Percentiles rank a stretch among this genome's conserved stretches.
Conservation (phyloP, 2,329 filamentous ascomycete genomes). For the Aureobasidium leucospermi region DNA sequence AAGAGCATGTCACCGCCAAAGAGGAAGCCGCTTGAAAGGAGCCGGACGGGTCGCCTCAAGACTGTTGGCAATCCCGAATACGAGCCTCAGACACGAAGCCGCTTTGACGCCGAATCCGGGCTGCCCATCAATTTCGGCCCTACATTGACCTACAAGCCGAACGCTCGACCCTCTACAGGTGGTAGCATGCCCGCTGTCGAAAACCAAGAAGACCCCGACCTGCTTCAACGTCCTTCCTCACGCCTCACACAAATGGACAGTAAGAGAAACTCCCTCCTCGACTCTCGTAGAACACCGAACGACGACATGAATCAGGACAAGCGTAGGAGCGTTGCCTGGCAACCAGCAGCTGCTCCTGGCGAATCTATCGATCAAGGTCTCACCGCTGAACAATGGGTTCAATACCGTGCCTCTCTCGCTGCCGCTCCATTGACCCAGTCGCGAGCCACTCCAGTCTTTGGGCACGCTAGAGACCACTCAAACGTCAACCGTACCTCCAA, state of each 20-base stretch:
- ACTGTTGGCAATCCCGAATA: conserved; percentile 57
- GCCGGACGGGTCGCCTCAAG: conserved; percentile 71
- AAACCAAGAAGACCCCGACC: not conserved
- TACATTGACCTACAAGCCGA: conserved; percentile 61
- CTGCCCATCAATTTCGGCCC: conserved; percentile 84
- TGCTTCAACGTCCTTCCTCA: conserved; percentile 13
- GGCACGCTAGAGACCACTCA: conserved; percentile 5
- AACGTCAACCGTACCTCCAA: not conserved
- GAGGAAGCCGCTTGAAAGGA: conserved; percentile 52
- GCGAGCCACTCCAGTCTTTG: conserved; percentile 6
- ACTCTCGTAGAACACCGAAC: conserved; percentile 19
- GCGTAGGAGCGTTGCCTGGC: conserved; percentile 68
- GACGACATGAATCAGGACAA: conserved; percentile 35
- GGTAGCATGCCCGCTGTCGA: conserved; percentile 24
- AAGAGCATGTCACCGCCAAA: conserved; percentile 33
- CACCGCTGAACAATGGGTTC: conserved; percentile 75
- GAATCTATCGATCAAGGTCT: conserved; percentile 46
- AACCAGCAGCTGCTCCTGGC: conserved; percentile 56
- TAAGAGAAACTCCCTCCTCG: conserved; percentile 29
- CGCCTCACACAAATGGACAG: not conserved
- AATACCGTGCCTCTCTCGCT: conserved; percentile 59
- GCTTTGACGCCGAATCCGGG: conserved; percentile 25
- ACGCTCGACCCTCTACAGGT: conserved; percentile 48
- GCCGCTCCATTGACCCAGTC: conserved; percentile 42
- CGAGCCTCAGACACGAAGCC: conserved; percentile 37